phyloP scores from a whole-genome alignment of 2,329 filamentous ascomycete species.

The Trichoderma sp. region DNA sequence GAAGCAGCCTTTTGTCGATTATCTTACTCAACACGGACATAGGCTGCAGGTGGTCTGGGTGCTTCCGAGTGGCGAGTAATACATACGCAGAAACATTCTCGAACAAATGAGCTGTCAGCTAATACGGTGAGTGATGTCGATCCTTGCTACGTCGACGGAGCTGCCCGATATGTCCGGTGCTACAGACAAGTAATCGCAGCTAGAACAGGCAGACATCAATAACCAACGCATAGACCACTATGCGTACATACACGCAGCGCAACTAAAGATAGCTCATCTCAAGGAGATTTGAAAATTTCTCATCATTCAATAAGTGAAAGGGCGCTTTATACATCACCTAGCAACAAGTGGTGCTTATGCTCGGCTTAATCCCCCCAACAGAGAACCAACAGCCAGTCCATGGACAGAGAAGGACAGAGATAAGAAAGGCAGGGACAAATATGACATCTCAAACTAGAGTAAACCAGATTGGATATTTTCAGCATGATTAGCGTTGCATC shows the following conservation, averaged over 20 bases:
- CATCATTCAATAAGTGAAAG: neutral
- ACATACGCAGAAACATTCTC: neutral
- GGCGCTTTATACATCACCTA: neutral
- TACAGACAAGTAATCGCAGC: neutral
- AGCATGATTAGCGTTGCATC: neutral
- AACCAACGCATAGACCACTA: neutral
- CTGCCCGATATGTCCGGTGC: neutral
- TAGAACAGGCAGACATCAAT: neutral
- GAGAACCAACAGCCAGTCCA: neutral
- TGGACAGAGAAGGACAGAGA: neutral
- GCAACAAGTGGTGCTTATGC: neutral
- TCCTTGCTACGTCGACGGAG: neutral
- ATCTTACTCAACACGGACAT: neutral
- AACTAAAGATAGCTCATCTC: neutral
- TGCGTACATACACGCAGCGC: too few species aligned
- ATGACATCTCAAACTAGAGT: neutral
- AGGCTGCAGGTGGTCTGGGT: neutral
- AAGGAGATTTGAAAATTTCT: neutral
- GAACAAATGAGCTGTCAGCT: neutral
- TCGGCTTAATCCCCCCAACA: neutral
- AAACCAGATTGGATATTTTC: neutral
- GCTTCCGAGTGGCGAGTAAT: neutral
- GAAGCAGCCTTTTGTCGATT: neutral
- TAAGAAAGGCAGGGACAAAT: neutral
- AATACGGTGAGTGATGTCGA: neutral